Conservation (phyloP, 192 early-diverging fungal species). For the Allomyces javanicus region DNA sequence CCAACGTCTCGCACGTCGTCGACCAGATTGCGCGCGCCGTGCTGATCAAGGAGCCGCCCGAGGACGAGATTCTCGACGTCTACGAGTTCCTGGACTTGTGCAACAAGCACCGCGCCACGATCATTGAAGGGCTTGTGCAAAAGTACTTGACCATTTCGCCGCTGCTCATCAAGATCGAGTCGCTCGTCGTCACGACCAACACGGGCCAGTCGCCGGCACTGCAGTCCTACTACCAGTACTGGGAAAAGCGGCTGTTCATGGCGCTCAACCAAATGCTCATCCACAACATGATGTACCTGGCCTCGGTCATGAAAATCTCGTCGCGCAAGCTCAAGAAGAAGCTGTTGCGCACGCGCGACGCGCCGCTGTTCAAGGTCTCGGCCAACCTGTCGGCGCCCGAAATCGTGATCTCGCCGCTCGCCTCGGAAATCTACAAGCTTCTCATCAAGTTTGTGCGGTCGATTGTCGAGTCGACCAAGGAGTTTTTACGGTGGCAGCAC, state of each 20-base stretch:
- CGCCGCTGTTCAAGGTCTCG: background rate
- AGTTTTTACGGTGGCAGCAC: conserved; percentile 42
- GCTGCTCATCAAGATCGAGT: conserved; percentile 66
- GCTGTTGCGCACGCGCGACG: background rate
- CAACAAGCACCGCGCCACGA: conserved; percentile 49
- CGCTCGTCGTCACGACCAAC: conserved; percentile 73
- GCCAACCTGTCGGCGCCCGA: background rate
- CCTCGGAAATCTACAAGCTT: conserved; percentile 14
- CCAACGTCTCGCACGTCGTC: conserved; percentile 74
- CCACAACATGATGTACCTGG: conserved; percentile 56
- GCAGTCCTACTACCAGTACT: conserved; percentile 62
- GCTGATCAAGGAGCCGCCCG: conserved; percentile 86
- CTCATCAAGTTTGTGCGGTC: conserved; percentile 35
- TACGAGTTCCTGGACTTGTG: conserved; percentile 60
- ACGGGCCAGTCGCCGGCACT: conserved; percentile 87
- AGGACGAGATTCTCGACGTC: conserved; percentile 53
- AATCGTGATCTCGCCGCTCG: background rate
- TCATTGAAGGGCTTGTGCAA: conserved; percentile 56
- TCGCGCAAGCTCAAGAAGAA: background rate
- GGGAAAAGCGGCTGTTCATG: conserved; percentile 59
- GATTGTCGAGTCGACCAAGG: conserved; percentile 37
- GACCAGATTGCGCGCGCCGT: conserved; percentile 77
- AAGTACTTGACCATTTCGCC: conserved; percentile 40
- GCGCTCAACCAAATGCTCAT: conserved; percentile 54
- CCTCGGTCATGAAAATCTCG: conserved; percentile 26